Percentiles rank a stretch among this genome's conserved stretches.
Evolutionary conservation across 192 early-diverging fungal genomes (phyloP).

Genomic region (Entophlyctis helioformis): DNA sequence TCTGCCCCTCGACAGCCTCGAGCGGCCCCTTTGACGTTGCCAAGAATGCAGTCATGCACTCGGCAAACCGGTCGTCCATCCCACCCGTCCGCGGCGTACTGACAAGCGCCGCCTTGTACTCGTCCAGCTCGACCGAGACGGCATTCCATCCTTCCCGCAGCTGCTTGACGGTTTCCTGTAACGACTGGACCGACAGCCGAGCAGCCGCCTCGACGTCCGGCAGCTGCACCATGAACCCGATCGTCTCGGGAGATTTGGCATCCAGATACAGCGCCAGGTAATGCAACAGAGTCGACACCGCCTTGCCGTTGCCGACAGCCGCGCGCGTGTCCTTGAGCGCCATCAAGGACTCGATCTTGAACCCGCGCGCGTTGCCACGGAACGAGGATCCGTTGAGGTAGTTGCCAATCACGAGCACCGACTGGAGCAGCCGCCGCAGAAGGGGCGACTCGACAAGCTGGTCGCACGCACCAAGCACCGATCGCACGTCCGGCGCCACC

Average conservation of each 20-base stretch:
- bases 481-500: slow-evolving; percentile 20
- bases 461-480: slow-evolving; percentile 18
- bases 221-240: slow-evolving; percentile 29
- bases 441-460: slow-evolving; percentile 14
- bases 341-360: slow-evolving; percentile 24
- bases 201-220: slow-evolving; percentile 25
- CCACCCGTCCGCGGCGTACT: too few species aligned
- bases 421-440: slow-evolving; percentile 18
- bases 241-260: slow-evolving; percentile 15
- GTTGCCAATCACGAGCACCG: slow-evolving; percentile 34
- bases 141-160: too few species aligned
- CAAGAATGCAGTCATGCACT: too few species aligned
- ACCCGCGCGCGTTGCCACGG: slow-evolving; percentile 37
- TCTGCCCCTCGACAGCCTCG: too few species aligned
- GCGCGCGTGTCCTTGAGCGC: slow-evolving; percentile 31
- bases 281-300: slow-evolving; percentile 33
- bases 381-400: slow-evolving; percentile 35
- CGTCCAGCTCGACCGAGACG: too few species aligned
- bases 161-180: too few species aligned
- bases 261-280: slow-evolving; percentile 27
- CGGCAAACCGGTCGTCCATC: too few species aligned
- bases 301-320: slow-evolving; percentile 1
- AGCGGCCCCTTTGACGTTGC: too few species aligned
- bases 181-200: too few species aligned
- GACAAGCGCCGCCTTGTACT: too few species aligned